A percentile compares a stretch with the other conserved stretches of the same genome.
Conservation (phyloP, 352 stramenopile species). For the Phytophthora gonapodyides region DNA sequence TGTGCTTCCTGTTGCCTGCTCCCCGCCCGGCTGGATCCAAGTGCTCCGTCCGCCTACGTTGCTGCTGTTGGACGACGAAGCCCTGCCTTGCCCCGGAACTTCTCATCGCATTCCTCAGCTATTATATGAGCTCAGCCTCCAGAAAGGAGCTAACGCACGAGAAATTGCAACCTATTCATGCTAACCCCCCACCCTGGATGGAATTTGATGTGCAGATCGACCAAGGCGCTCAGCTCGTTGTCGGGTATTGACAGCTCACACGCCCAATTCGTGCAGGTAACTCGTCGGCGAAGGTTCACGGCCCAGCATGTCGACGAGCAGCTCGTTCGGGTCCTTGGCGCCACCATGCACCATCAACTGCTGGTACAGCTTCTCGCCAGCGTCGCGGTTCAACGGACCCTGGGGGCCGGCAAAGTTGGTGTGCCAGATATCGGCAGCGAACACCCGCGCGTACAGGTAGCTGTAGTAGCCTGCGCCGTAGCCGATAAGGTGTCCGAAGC, state of each 20-base stretch:
- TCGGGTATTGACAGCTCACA: constrained; percentile 35
- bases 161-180: constrained; percentile 45
- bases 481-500: constrained; percentile 90
- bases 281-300: constrained; percentile 54
- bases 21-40: constrained; percentile 8
- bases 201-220: constrained; percentile 11
- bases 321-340: constrained; percentile 85
- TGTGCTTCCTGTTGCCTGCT: constrained; percentile 24
- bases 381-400: constrained; percentile 55
- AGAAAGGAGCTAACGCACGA: constrained; percentile 37
- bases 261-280: constrained; percentile 77
- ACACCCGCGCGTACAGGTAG: constrained; percentile 91
- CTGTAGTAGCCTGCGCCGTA: constrained; percentile 93
- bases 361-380: constrained; percentile 67
- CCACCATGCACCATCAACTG: constrained; percentile 88
- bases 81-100: constrained; percentile 20
- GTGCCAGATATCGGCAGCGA: constrained; percentile 90
- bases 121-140: constrained; percentile 37
- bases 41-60: not conserved
- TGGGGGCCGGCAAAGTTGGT: constrained; percentile 59
- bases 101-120: constrained; percentile 24
- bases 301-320: constrained; percentile 76
- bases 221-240: not conserved
- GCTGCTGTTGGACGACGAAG: constrained; percentile 12
- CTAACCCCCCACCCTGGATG: constrained; percentile 17